A percentile compares a stretch with the other conserved stretches of the same genome.
Conservation (phyloP, 2,329 filamentous ascomycete genomes). For the Colletotrichum theobromicola region DNA sequence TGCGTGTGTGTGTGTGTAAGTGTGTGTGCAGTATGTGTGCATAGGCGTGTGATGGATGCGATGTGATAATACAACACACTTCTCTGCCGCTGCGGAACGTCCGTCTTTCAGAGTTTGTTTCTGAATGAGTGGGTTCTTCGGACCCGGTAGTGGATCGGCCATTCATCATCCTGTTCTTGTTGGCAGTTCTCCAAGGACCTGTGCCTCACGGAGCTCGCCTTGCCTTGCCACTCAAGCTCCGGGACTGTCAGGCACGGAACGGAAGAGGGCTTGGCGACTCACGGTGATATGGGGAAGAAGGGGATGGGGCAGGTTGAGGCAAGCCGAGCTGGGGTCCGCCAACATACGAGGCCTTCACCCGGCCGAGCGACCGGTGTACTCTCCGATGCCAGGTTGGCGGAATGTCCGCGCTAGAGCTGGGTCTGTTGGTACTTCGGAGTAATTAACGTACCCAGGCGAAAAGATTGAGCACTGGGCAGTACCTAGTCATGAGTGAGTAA, state of each 20-base stretch:
- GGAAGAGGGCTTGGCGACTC: neutral
- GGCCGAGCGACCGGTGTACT: slow-evolving; percentile 1
- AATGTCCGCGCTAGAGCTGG: neutral
- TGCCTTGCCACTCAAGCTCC: neutral
- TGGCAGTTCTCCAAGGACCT: neutral
- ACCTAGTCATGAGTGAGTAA: neutral
- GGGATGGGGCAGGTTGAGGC: neutral
- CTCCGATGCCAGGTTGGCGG: neutral
- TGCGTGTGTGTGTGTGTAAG: neutral
- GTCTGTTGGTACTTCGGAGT: neutral
- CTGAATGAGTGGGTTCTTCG: slow-evolving; percentile 16
- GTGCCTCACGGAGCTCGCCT: neutral
- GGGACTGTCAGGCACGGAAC: neutral
- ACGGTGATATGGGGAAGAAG: neutral
- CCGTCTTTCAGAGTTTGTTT: slow-evolving; percentile 18
- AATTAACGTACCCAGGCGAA: neutral
- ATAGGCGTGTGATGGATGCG: neutral
- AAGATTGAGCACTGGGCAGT: neutral
- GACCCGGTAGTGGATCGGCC: neutral
- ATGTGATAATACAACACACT: neutral
- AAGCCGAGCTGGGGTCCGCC: neutral
- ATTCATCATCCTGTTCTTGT: neutral
- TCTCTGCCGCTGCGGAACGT: neutral
- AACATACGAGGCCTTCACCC: neutral
- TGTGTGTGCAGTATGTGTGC: neutral